Evolutionary conservation across 768 basidiomycete genomes (phyloP).

Genomic region (Cubamyces lactineus): DNA sequence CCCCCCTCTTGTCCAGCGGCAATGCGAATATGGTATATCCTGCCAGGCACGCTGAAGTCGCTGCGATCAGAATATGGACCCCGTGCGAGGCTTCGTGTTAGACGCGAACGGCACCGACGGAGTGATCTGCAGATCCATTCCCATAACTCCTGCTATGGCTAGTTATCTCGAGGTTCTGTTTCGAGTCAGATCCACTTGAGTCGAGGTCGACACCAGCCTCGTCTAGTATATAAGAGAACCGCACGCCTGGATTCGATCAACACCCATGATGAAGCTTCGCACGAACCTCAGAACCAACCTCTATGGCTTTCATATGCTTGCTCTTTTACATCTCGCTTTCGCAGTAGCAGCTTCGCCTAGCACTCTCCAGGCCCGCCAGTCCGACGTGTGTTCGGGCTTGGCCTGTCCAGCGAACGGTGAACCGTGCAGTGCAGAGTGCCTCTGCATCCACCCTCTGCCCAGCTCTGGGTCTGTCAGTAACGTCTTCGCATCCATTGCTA

Average conservation of each 20-base stretch:
- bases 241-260: no score
- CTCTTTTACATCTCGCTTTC: background rate
- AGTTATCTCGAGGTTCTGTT: no score
- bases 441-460: slow-evolving; percentile 7
- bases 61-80: background rate
- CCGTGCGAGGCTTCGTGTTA: background rate
- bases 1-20: no score
- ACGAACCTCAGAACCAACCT: background rate
- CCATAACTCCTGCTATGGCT: no score
- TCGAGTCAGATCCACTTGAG: no score
- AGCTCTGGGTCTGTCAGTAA: background rate
- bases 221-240: no score
- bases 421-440: slow-evolving; percentile 3
- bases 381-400: background rate
- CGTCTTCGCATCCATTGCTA: no score
- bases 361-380: background rate
- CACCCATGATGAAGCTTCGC: no score
- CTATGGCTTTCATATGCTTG: background rate
- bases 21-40: no score
- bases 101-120: background rate
- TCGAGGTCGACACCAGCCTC: no score
- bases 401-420: background rate
- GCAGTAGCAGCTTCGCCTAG: background rate
- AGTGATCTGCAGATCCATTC: no score
- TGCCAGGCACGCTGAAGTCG: background rate